Base-by-base conservation (phyloP, 306 rosid genomes). In the Pterocarpus macrocarpus region DNA sequence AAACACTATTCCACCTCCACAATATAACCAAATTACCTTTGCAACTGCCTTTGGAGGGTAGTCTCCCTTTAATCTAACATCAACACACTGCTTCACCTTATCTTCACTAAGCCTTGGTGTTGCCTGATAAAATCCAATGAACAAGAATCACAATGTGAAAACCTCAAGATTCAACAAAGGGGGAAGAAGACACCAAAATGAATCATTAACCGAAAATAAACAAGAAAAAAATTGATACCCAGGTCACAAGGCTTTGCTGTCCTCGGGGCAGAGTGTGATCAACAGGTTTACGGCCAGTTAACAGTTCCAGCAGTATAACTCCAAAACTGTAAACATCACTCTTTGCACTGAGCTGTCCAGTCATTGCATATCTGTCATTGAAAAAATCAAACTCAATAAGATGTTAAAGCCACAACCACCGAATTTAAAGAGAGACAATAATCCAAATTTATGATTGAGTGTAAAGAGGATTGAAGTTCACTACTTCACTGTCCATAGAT, bases 261-360 rank as follows among this genome's bases (percentile, higher is more conserved):
- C 95, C 97, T 50, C 95, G 88, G 2, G 97, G 97, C 43, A 92
- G 88, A 15, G 94, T 92, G 50, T 89, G 92, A 85, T 92, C 97
- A 32, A 92, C 95, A 3, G 95, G 97, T 65, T 91, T 92, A 22
- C 95, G 92, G 32, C 97, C 97, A 0, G 97, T 91, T 81, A 92
- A 81, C 62, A 92, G 92, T 79, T 92, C 97, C 76, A 92, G 84
- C 75, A 92, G 81, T 68, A 92, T 80, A 3, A 92, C 97, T 47
- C 97, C 97, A 59, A 92, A 91, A 59, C 97, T 92, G 84, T 92
- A 92, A 17, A 92, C 91, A 88, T 92, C 97, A 81, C 97, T 89
- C 77, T 92, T 92, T 58, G 90, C 79, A 81, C 86, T 87, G 81
- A 90, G 83, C 61, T 86, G 89, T 73, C 97, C 94, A 5, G 98